A percentile compares a stretch with the other conserved stretches of the same genome.
These are phyloP conservation scores for Bonnemaisonia californica DNA, from an alignment of 31 red algal genomes.

Conservation along the genomic window DNA sequence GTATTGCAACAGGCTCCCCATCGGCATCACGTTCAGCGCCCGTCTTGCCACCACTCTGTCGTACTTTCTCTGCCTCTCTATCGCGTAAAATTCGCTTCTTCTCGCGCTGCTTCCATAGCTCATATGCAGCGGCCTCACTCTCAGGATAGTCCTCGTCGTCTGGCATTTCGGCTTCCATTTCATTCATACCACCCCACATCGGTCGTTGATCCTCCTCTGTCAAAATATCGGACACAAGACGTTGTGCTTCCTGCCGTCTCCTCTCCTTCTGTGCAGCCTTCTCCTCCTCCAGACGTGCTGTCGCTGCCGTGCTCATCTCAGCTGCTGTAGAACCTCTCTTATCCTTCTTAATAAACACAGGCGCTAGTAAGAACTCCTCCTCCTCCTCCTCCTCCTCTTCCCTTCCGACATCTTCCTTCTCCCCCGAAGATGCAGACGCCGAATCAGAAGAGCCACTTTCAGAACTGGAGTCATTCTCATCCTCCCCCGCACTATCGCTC, in stretches of 20 bases:
- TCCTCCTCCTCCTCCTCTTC: not conserved
- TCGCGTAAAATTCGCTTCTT: constrained; percentile 41
- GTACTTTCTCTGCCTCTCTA: constrained; percentile 28
- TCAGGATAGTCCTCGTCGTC: constrained; percentile 34
- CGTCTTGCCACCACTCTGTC: constrained; percentile 19
- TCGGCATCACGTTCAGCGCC: too few species aligned
- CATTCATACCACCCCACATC: not conserved
- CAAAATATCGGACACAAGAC: constrained; percentile 24
- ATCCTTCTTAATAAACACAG: constrained; percentile 11
- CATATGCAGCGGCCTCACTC: constrained; percentile 20
- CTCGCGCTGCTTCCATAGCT: constrained; percentile 48
- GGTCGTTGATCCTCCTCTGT: constrained; percentile 36
- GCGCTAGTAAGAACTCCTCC: not conserved
- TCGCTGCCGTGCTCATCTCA: not conserved
- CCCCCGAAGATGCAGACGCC: not conserved
- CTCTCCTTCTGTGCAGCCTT: not conserved
- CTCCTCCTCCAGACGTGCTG: not conserved
- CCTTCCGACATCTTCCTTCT: not conserved
- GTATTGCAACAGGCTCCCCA: too few species aligned
- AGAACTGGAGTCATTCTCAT: not conserved
- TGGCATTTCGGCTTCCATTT: constrained; percentile 19
- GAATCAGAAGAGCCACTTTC: not conserved
- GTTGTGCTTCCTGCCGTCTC: constrained; percentile 13
- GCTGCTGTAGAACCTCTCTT: not conserved
- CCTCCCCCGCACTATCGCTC: not conserved